Evolutionary conservation across 108 stramenopile species (phyloP).

Genomic region (Ochromonas danica): DNA sequence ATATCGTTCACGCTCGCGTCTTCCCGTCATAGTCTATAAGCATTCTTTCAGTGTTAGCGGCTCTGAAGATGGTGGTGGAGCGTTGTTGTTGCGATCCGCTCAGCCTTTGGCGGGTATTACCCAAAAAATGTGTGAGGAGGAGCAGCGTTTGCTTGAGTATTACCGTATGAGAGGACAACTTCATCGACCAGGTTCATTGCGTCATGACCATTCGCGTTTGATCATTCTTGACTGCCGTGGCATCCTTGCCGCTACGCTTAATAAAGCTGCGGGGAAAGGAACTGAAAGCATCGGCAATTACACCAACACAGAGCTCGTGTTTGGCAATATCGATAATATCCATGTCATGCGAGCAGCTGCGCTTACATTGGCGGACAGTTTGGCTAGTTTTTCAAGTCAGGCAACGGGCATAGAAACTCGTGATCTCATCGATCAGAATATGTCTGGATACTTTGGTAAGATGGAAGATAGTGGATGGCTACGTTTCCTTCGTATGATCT

Average conservation of each 20-base stretch:
- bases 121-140: slow-evolving; percentile 45
- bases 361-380: background rate
- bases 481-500: slow-evolving; percentile 35
- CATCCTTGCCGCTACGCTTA: slow-evolving; percentile 49
- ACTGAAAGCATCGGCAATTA: slow-evolving; percentile 45
- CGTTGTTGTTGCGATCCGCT: background rate
- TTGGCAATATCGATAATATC: slow-evolving; percentile 53
- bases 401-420: background rate
- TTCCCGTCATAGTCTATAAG: slow-evolving; percentile 4
- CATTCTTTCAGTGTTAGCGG: background rate
- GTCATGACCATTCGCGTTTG: background rate
- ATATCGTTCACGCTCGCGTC: slow-evolving; percentile 42
- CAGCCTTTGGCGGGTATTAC: slow-evolving; percentile 39
- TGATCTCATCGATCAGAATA: background rate
- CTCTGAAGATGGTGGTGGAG: no score
- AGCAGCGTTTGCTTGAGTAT: slow-evolving; percentile 27
- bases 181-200: background rate
- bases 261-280: slow-evolving; percentile 53
- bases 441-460: slow-evolving; percentile 16
- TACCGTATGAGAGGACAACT: slow-evolving; percentile 17
- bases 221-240: slow-evolving; percentile 57
- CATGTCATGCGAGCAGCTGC: slow-evolving; percentile 19
- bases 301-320: slow-evolving; percentile 41
- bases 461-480: slow-evolving; percentile 50
- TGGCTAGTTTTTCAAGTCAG: no score